Conservation (phyloP, 2,329 filamentous ascomycete species). For the Colletotrichum godetiae region DNA sequence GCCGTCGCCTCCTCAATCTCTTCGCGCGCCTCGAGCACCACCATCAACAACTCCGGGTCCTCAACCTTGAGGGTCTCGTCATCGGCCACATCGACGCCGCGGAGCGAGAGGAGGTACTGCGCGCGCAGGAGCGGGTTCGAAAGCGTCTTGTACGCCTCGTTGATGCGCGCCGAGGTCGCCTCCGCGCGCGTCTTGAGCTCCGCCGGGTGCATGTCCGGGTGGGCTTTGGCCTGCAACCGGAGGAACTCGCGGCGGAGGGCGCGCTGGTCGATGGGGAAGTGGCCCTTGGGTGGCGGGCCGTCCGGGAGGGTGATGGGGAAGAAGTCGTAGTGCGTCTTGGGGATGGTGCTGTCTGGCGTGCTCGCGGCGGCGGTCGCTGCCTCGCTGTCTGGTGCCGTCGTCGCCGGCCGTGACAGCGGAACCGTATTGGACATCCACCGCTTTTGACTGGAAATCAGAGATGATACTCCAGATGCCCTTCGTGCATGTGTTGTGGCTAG, state of each 20-base stretch:
- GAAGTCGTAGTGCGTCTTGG: constrained; percentile 81
- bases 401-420: constrained; percentile 5
- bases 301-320: constrained; percentile 83
- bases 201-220: constrained; percentile 76
- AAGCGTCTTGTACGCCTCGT: constrained; percentile 91
- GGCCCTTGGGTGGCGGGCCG: constrained; percentile 81
- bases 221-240: constrained; percentile 79
- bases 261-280: constrained; percentile 79
- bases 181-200: constrained; percentile 73
- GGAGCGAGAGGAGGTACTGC: constrained; percentile 85
- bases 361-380: constrained; percentile 1
- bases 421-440: constrained; percentile 31
- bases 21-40: constrained; percentile 84
- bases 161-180: constrained; percentile 83
- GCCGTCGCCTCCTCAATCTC: constrained; percentile 75
- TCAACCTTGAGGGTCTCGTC: constrained; percentile 81
- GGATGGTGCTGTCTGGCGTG: constrained; percentile 23
- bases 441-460: neutral
- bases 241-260: constrained; percentile 87
- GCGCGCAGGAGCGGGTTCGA: constrained; percentile 81
- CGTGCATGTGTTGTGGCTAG: neutral
- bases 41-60: constrained; percentile 76
- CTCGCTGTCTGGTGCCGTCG: neutral
- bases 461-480: neutral
- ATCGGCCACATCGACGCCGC: constrained; percentile 80